These are phyloP conservation scores for Triticum monococcum DNA, from an alignment of 176 grass and related monocot species.

Conservation along the genomic window DNA sequence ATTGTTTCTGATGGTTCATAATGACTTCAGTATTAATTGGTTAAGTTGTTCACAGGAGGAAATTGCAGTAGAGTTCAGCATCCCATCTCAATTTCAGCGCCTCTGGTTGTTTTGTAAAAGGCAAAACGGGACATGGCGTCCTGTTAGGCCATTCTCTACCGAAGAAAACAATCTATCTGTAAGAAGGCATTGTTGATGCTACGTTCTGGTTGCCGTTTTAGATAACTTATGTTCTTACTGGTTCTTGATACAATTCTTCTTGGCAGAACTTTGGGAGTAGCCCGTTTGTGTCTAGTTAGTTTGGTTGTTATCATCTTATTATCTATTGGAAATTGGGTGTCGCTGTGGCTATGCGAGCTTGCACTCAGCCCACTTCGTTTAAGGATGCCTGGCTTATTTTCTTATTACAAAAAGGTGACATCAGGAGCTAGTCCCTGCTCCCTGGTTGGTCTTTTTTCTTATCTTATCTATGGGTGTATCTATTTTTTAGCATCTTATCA, in stretches of 20 bases:
- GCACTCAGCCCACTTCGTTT: not conserved
- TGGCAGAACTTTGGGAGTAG: not conserved
- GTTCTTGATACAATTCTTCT: not conserved
- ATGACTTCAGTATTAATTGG: not conserved
- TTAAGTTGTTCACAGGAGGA: constrained; percentile 1
- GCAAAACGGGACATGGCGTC: constrained; percentile 4
- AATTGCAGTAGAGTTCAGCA: not conserved
- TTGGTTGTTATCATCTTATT: not conserved
- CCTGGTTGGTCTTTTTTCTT: not conserved
- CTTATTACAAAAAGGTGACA: not conserved
- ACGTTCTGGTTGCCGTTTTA: not conserved
- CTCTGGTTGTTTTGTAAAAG: constrained; percentile 1
- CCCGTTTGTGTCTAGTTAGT: not conserved
- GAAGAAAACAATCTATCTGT: not conserved
- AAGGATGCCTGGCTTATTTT: not conserved
- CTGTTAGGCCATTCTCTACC: not conserved
- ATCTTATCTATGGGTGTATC: not conserved
- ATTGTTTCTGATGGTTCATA: not conserved
- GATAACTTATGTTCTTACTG: not conserved
- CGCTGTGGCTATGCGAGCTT: too few species aligned
- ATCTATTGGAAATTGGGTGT: too few species aligned
- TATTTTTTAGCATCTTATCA: not conserved
- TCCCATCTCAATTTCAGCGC: not conserved
- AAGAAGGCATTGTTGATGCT: not conserved
- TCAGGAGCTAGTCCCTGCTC: not conserved